A percentile compares a stretch with the other conserved stretches of the same genome.
Evolutionary conservation across 805 yeast genomes (phyloP).

Genomic region (Teunomyces kruisii): DNA sequence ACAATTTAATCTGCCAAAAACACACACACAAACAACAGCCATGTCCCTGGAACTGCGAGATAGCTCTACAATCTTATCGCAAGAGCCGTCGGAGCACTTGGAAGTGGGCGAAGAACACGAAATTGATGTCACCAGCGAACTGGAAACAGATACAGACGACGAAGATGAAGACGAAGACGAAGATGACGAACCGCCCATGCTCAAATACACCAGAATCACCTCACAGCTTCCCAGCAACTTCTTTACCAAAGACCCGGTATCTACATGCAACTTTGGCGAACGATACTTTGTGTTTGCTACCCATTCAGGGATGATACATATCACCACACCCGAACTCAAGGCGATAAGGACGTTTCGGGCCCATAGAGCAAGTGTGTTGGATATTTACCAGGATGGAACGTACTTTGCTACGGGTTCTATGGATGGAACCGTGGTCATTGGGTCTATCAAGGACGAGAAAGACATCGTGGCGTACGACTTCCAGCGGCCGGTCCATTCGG

Average conservation of each 20-base stretch:
- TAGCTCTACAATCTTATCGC: not conserved
- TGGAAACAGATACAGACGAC: conserved; percentile 2
- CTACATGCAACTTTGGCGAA: conserved; percentile 63
- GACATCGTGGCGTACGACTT: conserved; percentile 78
- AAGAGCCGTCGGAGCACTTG: not conserved
- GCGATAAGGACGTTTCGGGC: conserved; percentile 74
- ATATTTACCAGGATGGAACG: conserved; percentile 69
- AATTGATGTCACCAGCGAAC: not conserved
- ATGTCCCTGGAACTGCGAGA: not conserved
- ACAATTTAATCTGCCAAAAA: too few relatives aligned
- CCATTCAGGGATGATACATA: conserved; percentile 79
- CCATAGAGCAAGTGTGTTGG: conserved; percentile 80
- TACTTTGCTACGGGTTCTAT: conserved; percentile 86
- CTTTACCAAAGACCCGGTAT: conserved; percentile 74
- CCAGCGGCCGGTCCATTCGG: conserved; percentile 85
- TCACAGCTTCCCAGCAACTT: conserved; percentile 63
- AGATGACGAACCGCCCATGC: conserved; percentile 60
- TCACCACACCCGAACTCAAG: conserved; percentile 59
- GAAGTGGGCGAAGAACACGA: not conserved
- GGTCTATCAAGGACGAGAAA: conserved; percentile 58
- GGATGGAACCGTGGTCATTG: conserved; percentile 90
- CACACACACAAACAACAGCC: not conserved
- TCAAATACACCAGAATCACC: conserved; percentile 69
- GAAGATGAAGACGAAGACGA: conserved; percentile 33
- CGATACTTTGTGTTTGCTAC: conserved; percentile 77